phyloP scores from a whole-genome alignment of 2,329 filamentous ascomycete genomes.

The Tolypocladium amazonense region DNA sequence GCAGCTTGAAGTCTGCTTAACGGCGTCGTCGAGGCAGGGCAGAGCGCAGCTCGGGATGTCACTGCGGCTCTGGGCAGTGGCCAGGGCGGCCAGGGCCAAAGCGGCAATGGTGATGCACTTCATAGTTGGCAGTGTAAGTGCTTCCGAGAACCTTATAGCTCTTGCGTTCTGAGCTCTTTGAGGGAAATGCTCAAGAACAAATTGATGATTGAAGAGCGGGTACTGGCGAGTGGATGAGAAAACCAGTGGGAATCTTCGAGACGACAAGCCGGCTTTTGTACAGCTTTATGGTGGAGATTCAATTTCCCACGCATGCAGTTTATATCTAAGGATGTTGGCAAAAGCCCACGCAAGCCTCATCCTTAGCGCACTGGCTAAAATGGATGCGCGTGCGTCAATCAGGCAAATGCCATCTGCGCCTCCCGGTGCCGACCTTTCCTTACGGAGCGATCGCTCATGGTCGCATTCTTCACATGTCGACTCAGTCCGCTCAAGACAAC shows the following conservation, averaged over 20 bases:
- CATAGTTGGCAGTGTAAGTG: conserved; percentile 7
- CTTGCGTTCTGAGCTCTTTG: not conserved
- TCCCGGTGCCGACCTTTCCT: not conserved
- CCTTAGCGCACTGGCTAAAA: not conserved
- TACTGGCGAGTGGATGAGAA: not conserved
- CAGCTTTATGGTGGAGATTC: not conserved
- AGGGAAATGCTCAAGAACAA: not conserved
- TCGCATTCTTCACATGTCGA: not conserved
- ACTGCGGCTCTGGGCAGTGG: conserved; percentile 10
- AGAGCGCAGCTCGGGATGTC: conserved; percentile 19
- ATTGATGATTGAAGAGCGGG: not conserved
- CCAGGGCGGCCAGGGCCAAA: conserved; percentile 12
- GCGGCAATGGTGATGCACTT: conserved; percentile 9
- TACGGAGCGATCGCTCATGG: not conserved
- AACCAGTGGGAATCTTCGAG: not conserved
- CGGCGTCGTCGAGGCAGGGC: conserved; percentile 15
- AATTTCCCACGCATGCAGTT: not conserved
- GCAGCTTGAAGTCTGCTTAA: conserved; percentile 14
- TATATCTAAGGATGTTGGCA: not conserved
- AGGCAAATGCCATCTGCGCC: not conserved
- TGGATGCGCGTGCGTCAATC: not conserved
- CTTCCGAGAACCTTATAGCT: not conserved
- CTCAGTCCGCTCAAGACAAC: not conserved
- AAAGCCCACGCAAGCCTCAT: too few relatives aligned
- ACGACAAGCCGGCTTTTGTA: not conserved